These are phyloP conservation scores for Bassia scoparia DNA, from an alignment of 148 eudicot species.

Conservation along the genomic window DNA sequence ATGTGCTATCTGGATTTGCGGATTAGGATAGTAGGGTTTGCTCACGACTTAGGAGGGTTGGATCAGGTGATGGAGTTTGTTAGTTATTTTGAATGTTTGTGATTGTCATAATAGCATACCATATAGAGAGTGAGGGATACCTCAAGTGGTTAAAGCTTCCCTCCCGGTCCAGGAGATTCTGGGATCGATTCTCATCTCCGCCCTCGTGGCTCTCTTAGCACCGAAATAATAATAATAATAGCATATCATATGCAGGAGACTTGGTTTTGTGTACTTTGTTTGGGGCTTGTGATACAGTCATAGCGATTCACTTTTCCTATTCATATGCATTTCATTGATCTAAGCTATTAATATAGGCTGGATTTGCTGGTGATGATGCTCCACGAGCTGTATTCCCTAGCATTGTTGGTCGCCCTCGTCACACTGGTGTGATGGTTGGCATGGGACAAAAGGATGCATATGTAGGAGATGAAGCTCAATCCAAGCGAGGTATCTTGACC, in stretches of 20 bases:
- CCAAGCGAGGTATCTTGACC: conserved; percentile 71
- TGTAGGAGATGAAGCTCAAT: conserved; percentile 81
- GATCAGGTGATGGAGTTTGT: not conserved
- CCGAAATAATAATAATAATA: too few relatives aligned
- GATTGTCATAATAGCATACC: too few relatives aligned
- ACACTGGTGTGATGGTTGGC: conserved; percentile 86
- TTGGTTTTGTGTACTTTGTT: conserved; percentile 2
- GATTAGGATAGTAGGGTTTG: not conserved
- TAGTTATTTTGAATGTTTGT: not conserved
- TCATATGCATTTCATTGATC: not conserved
- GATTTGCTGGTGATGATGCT: conserved; percentile 86
- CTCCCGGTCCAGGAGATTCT: too few relatives aligned
- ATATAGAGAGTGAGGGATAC: too few relatives aligned
- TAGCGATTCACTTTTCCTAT: not conserved
- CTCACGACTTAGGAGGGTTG: not conserved
- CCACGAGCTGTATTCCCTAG: conserved; percentile 83
- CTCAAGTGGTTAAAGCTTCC: too few relatives aligned
- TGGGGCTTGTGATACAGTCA: not conserved
- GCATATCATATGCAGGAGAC: not conserved
- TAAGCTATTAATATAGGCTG: conserved; percentile 45
- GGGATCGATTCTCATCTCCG: too few relatives aligned
- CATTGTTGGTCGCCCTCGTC: conserved; percentile 74
- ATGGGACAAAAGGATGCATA: conserved; percentile 87
- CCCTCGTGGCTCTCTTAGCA: too few relatives aligned
- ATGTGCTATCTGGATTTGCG: not conserved